Evolutionary conservation across 495 filamentous ascomycete species (phyloP).

Genomic region (Tuber borchii): DNA sequence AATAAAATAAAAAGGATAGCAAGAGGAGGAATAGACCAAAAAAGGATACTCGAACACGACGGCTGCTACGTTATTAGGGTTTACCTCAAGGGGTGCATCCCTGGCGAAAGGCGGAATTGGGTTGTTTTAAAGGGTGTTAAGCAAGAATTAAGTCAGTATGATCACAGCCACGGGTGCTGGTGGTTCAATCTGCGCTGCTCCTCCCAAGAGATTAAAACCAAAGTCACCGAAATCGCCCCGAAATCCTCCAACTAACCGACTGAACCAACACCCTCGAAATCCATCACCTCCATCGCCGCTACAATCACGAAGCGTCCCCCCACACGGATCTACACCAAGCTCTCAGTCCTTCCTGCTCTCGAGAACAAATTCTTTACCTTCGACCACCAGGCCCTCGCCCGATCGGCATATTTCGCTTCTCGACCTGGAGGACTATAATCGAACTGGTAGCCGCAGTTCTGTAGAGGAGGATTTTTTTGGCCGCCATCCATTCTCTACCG

Average conservation of each 20-base stretch:
- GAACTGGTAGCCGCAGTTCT: slow-evolving; percentile 12
- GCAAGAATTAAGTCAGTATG: slow-evolving; percentile 29
- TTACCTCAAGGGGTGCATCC: not conserved
- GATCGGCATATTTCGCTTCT: slow-evolving; percentile 31
- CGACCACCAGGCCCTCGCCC: slow-evolving; percentile 13
- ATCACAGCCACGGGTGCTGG: slow-evolving; percentile 39
- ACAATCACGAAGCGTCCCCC: slow-evolving; percentile 12
- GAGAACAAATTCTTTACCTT: slow-evolving; percentile 18
- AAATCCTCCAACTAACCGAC: slow-evolving; percentile 26
- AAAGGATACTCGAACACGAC: not conserved
- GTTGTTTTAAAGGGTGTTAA: slow-evolving; percentile 25
- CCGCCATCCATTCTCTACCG: slow-evolving; percentile 24
- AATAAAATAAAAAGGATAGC: slow-evolving; percentile 3
- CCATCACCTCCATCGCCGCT: slow-evolving; percentile 26
- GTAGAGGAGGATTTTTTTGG: slow-evolving; percentile 35
- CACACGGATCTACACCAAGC: slow-evolving; percentile 29
- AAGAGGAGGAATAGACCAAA: not conserved
- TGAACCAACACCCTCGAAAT: slow-evolving; percentile 25
- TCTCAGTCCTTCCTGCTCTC: slow-evolving; percentile 39
- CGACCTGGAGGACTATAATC: slow-evolving; percentile 26
- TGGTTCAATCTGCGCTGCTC: slow-evolving; percentile 37
- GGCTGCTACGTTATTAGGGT: not conserved
- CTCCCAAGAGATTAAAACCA: slow-evolving; percentile 38
- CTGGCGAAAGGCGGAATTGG: slow-evolving; percentile 22
- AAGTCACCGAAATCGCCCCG: slow-evolving; percentile 37